These are phyloP conservation scores for Camellia oleifera DNA, from an alignment of 179 eudicot species.

Conservation along the genomic window DNA sequence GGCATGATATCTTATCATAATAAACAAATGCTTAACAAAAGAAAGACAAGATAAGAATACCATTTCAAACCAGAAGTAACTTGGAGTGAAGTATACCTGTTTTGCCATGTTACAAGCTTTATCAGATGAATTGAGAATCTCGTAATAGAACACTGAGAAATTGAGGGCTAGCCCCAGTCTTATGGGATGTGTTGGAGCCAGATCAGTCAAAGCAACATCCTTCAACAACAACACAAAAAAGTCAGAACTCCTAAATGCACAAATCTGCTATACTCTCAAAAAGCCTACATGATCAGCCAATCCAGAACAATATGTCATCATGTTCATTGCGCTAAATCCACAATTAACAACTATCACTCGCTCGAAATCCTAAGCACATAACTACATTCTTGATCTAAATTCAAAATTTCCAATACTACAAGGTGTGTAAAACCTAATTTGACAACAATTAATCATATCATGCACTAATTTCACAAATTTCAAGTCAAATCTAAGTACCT, in stretches of 20 bases:
- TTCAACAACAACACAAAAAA: conserved; percentile 22
- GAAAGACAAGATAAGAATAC: neutral
- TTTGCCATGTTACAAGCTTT: conserved; percentile 79
- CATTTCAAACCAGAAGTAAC: neutral
- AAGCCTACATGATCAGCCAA: neutral
- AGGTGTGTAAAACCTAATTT: neutral
- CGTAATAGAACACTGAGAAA: conserved; percentile 75
- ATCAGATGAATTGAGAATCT: conserved; percentile 68
- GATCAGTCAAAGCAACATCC: conserved; percentile 62
- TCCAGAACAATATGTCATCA: neutral
- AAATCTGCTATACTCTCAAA: neutral
- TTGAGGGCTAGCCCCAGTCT: conserved; percentile 72
- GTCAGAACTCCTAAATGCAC: neutral
- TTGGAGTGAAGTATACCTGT: conserved; percentile 37
- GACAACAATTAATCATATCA: too few species aligned
- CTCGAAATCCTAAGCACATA: neutral
- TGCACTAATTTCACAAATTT: neutral
- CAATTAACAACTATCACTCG: neutral
- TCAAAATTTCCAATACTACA: neutral
- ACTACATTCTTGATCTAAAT: neutral
- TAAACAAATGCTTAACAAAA: neutral
- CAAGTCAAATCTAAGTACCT: neutral
- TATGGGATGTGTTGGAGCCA: conserved; percentile 71
- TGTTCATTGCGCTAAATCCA: neutral
- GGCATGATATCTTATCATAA: neutral